Conservation (phyloP, 192 early-diverging fungal species). For the Coemansia sp. region DNA sequence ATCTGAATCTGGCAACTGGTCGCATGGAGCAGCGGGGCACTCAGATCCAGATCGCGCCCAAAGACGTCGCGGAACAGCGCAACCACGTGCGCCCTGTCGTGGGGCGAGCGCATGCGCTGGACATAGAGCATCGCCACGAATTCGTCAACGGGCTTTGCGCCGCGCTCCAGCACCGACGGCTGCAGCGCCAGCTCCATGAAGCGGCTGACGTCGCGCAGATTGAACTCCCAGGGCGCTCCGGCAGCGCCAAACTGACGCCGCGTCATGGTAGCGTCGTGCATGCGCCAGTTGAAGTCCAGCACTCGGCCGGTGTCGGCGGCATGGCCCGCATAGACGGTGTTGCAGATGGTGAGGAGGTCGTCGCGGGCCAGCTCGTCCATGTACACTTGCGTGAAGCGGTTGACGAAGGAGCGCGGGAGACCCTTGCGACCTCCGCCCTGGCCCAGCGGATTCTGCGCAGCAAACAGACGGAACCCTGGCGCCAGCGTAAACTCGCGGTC, state of each 20-base stretch:
- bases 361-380: constrained; percentile 75
- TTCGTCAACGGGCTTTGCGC: constrained; percentile 41
- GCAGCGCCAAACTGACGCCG: constrained; percentile 69
- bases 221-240: constrained; percentile 98
- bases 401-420: constrained; percentile 95
- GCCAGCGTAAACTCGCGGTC: constrained; percentile 81
- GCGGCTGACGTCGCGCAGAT: constrained; percentile 93
- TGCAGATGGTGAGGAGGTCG: constrained; percentile 82
- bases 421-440: constrained; percentile 99
- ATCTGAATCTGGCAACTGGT: constrained; percentile 58
- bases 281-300: constrained; percentile 75
- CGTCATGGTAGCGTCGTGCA: constrained; percentile 85
- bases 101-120: constrained; percentile 82
- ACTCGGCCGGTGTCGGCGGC: constrained; percentile 43
- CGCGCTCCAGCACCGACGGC: constrained; percentile 16
- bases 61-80: constrained; percentile 61
- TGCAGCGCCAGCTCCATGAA: constrained; percentile 79
- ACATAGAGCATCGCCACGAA: constrained; percentile 84
- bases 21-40: constrained; percentile 48
- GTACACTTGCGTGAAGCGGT: constrained; percentile 95
- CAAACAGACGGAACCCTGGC: constrained; percentile 88
- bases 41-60: constrained; percentile 13
- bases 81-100: constrained; percentile 67
- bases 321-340: constrained; percentile 26
- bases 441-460: constrained; percentile 93